Percentiles rank a stretch among this genome's conserved stretches.
phyloP scores from a whole-genome alignment of 768 basidiomycete genomes.

The Hemileccinum impolitum region DNA sequence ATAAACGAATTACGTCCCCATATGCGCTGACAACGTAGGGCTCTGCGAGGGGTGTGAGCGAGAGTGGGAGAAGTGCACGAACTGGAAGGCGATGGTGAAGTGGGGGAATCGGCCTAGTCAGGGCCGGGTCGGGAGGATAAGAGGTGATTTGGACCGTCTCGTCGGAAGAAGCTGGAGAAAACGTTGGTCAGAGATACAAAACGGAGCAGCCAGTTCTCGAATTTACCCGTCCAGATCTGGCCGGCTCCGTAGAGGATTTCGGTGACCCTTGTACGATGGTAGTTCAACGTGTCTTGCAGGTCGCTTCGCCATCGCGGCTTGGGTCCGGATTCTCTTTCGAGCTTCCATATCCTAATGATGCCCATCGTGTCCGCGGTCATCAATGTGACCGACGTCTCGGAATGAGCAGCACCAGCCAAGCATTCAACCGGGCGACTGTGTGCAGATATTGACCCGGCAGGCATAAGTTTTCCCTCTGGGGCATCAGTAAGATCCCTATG shows the following conservation, averaged over 20 bases:
- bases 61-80: slow-evolving; percentile 67
- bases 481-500: slow-evolving; percentile 61
- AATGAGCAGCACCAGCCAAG: slow-evolving; percentile 52
- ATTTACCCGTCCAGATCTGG: slow-evolving; percentile 84
- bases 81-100: slow-evolving; percentile 63
- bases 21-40: slow-evolving; percentile 79
- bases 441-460: slow-evolving; percentile 68
- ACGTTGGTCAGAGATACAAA: not conserved
- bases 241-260: slow-evolving; percentile 64
- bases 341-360: slow-evolving; percentile 74
- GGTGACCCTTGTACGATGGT: slow-evolving; percentile 84
- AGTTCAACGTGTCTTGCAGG: slow-evolving; percentile 51
- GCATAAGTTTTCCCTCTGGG: slow-evolving; percentile 38
- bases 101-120: slow-evolving; percentile 43
- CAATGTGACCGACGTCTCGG: slow-evolving; percentile 48
- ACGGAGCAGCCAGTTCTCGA: not conserved
- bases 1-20: slow-evolving; percentile 80
- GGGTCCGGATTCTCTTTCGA: slow-evolving; percentile 41
- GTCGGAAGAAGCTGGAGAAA: slow-evolving; percentile 75
- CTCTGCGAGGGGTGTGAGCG: slow-evolving; percentile 58
- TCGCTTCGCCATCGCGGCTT: slow-evolving; percentile 49
- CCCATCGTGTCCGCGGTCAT: slow-evolving; percentile 95
- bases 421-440: slow-evolving; percentile 89
- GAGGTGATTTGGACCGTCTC: slow-evolving; percentile 69
- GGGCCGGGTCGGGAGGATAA: slow-evolving; percentile 34